Evolutionary conservation across 306 rosid genomes (phyloP), one percentile per base, ranked within the genome.

Genomic region (Coriaria nepalensis): DNA sequence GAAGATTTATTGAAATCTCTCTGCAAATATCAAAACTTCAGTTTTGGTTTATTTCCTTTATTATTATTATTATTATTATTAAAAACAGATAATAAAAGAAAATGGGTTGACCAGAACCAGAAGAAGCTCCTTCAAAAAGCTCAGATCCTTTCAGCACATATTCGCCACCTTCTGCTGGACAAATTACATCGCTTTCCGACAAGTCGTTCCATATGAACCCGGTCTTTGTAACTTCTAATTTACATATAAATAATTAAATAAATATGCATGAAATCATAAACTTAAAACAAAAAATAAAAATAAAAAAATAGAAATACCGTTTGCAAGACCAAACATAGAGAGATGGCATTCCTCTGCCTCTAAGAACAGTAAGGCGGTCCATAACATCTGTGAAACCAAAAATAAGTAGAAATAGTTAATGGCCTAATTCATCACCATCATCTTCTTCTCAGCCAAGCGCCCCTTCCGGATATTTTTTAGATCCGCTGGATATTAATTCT

Each of bases 251-350:
- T 8, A 20, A 7, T 5, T 4, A 6, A 15, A 13, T 0, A 34
- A n/a, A 33, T 10, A 0, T 37, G 13, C 29, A 48, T 34, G 37
- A 54, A 12, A 15, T 12, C 37, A 47, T 5, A 7, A 14, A 0
- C 7, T 15, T 2, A 9, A 10, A 4, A 15, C 13, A 4, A 20
- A 7, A 39, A 52, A 33, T 0, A 3, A 15, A 15, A 41, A 6
- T 6, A 7, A 40, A 13, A 11, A 20, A 46, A 37, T 37, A 7
- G 15, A 4, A 10, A 4, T 12, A 83, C 96, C 93, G 76, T 68
- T 83, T 88, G 60, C 95, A 80, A 13, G 96, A 88, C 96, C 96
- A 88, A 45, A 94, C 80, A 57, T 81, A 88, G 7, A 78, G 78
- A 5, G 76, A 55, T 4, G 93, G 95, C 93, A 88, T 83, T 64